A percentile compares a stretch with the other conserved stretches of the same genome.
Evolutionary conservation across 2,329 filamentous ascomycete species (phyloP).

Genomic region (Colletotrichum sp.): DNA sequence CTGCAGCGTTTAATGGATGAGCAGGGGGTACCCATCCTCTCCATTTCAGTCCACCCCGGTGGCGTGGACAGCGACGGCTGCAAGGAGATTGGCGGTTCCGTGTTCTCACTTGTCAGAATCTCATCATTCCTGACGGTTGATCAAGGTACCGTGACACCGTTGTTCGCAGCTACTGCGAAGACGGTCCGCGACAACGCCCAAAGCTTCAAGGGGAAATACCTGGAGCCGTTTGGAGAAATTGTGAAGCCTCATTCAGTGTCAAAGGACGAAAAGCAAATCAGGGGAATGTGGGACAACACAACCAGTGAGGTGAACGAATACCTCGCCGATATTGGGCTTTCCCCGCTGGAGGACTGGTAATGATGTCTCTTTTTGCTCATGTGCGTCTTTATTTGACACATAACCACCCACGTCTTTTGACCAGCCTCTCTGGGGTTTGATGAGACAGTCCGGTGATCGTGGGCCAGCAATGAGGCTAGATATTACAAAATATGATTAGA

Average conservation of each 20-base stretch:
- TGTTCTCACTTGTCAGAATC: constrained; percentile 9
- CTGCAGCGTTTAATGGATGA: constrained; percentile 25
- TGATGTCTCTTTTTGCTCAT: fast-evolving
- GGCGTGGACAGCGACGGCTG: constrained; percentile 10
- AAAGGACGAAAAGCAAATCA: constrained; percentile 9
- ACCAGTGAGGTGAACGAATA: constrained; percentile 18
- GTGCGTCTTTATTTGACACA: background rate
- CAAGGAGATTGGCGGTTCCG: background rate
- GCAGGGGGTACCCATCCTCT: constrained; percentile 18
- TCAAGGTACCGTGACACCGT: constrained; percentile 17
- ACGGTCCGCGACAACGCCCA: constrained; percentile 11
- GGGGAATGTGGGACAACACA: constrained; percentile 24
- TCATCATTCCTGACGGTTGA: constrained; percentile 13
- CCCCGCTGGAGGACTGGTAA: background rate
- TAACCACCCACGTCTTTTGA: background rate
- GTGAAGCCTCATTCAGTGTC: constrained; percentile 11
- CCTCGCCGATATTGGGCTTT: background rate
- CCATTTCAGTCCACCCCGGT: constrained; percentile 24
- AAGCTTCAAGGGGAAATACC: constrained; percentile 23
- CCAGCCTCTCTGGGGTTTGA: background rate
- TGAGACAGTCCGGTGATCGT: background rate
- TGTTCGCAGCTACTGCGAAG: constrained; percentile 25
- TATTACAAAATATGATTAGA: fast-evolving
- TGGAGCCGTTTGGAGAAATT: constrained; percentile 20
- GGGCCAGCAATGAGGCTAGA: background rate